phyloP scores from a whole-genome alignment of 176 grass and related monocot species.

The Triticum urartu region DNA sequence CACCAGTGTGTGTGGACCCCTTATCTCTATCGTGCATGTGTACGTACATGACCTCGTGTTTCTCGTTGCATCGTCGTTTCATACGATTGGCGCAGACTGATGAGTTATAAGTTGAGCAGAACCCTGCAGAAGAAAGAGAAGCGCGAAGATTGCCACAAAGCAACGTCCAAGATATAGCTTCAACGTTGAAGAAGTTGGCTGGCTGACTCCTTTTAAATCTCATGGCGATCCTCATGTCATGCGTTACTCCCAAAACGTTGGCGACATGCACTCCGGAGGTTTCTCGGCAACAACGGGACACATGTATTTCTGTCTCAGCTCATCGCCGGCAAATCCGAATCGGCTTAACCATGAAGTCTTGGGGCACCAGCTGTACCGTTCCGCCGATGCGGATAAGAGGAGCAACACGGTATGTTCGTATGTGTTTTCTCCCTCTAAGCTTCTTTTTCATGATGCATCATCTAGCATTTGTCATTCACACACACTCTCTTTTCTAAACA shows the following conservation, averaged over 20 bases:
- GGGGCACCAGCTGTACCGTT: constrained; percentile 1
- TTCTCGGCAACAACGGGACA: neutral
- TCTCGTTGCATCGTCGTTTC: neutral
- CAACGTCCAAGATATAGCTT: neutral
- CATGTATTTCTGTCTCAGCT: neutral
- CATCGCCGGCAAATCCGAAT: neutral
- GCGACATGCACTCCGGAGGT: neutral
- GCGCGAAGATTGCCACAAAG: constrained; percentile 6
- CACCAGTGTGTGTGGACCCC: neutral
- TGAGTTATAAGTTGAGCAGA: neutral
- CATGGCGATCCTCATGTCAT: constrained; percentile 20
- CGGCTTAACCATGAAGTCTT: constrained; percentile 32
- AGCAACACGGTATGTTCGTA: constrained; percentile 15
- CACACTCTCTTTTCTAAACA: too few species aligned
- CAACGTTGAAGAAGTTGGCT: constrained; percentile 17
- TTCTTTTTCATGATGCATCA: neutral
- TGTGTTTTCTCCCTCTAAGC: neutral
- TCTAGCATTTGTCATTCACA: neutral
- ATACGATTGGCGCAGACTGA: neutral
- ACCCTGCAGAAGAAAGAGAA: neutral
- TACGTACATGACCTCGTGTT: neutral
- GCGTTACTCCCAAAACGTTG: neutral
- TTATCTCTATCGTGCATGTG: neutral
- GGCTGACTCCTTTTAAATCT: neutral
- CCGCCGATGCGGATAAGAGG: constrained; percentile 17